Base-by-base conservation (phyloP, 2,329 filamentous ascomycete genomes). In the Nemania diffusa region DNA sequence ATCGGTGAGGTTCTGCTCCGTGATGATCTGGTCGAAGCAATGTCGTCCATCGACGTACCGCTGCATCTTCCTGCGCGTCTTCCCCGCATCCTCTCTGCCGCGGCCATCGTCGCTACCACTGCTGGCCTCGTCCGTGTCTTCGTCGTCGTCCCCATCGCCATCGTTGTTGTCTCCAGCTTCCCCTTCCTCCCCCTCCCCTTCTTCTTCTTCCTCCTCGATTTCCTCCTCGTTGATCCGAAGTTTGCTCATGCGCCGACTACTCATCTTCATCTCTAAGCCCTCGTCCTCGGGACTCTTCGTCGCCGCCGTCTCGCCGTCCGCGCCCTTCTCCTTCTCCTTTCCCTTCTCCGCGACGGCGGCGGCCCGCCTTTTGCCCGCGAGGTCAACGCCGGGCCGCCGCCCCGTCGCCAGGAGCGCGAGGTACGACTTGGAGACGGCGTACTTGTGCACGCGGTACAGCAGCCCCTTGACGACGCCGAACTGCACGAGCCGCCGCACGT, bases 381-480 rank as follows among this genome's bases (percentile, higher is more conserved):
- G 34, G 13, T 53, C 51, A n/a, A 34, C 51, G 29, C 51, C 51
- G 9, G 82, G 79, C 26, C 79, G 76, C 44, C 83, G 83, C 74
- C 87, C 87, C 44, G 85, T 85, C 1, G 86, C 88, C 62, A 89
- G 76, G 2, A 82, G 81, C 7, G 85, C 82, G 24, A 91, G 79
- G 72, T 89, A 88, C 76, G 88, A 86, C 74, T 88, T 88, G 3
- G 86, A 89, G 1, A 97, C 88, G 29, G 93, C 92, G 77, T 97
- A 97, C 78, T 96, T 97, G 81, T 98, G 93, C 46, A 97, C 91
- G 37, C 96, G 89, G 79, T 97, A 97, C 26, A 99, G 81, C 72
- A 97, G 92, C 17, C 95, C 94, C 81, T 98, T 98, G 78, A 98
- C 97, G 66, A 97, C 87, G 64, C 95, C 96, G 75, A 98, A 99